Conservation (phyloP, 495 filamentous ascomycete species). For the Aspergillus hancockii region DNA sequence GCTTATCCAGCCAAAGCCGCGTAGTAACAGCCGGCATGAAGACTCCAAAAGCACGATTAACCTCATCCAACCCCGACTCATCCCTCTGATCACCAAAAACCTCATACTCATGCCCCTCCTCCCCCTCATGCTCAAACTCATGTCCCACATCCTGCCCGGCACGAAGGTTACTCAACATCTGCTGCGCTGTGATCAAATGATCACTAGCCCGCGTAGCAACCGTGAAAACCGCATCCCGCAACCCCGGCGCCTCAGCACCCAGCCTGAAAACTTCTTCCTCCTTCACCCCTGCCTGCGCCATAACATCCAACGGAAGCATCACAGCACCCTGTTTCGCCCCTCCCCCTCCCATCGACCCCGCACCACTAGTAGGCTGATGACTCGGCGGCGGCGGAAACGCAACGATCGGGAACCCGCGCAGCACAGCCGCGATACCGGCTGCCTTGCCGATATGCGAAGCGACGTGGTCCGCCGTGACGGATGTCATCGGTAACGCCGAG, state of each 20-base stretch:
- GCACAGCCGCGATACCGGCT: slow-evolving; percentile 77
- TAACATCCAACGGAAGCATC: slow-evolving; percentile 83
- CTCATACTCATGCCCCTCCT: slow-evolving; percentile 69
- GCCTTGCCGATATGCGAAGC: slow-evolving; percentile 95
- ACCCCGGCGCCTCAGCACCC: slow-evolving; percentile 73
- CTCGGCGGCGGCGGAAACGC: slow-evolving; percentile 72
- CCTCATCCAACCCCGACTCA: slow-evolving; percentile 51
- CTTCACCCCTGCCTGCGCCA: slow-evolving; percentile 73
- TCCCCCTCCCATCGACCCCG: slow-evolving; percentile 31
- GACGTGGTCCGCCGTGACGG: slow-evolving; percentile 85
- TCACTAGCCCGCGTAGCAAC: slow-evolving; percentile 93
- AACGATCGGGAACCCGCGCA: slow-evolving; percentile 81
- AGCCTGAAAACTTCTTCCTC: slow-evolving; percentile 87
- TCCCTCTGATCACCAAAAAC: slow-evolving; percentile 27
- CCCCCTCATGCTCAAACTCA: slow-evolving; percentile 80
- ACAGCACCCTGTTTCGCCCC: slow-evolving; percentile 62
- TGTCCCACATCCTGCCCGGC: slow-evolving; percentile 74
- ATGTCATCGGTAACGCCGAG: slow-evolving; percentile 70
- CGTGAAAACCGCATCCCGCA: slow-evolving; percentile 86
- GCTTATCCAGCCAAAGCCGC: slow-evolving; percentile 70
- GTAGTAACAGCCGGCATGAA: slow-evolving; percentile 79
- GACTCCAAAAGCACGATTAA: slow-evolving; percentile 72
- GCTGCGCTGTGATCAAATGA: slow-evolving; percentile 88
- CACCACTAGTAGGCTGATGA: slow-evolving; percentile 45
- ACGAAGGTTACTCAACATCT: slow-evolving; percentile 81